Evolutionary conservation across 768 basidiomycete genomes (phyloP).

Genomic region (Mycena amicta): DNA sequence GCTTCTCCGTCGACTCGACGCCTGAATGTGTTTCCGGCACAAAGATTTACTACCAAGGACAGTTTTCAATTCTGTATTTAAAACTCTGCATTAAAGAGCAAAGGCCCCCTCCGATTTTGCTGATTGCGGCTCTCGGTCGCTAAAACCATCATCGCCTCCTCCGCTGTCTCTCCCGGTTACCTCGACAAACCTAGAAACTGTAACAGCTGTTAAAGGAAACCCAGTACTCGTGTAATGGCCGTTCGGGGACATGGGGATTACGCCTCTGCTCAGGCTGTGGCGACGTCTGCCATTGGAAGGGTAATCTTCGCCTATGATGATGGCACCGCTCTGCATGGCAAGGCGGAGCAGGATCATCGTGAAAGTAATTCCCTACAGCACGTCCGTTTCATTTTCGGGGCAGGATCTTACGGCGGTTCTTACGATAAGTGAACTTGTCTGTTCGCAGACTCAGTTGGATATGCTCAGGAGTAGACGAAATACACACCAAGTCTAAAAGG

Average conservation of each 20-base stretch:
- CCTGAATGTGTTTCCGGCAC: too few species aligned
- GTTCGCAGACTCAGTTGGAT: too few species aligned
- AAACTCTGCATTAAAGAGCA: not conserved
- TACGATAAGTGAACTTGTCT: not conserved
- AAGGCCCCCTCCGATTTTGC: not conserved
- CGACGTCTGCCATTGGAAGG: not conserved
- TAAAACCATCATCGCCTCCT: not conserved
- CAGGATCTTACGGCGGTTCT: too few species aligned
- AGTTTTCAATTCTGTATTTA: too few species aligned
- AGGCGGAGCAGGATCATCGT: not conserved
- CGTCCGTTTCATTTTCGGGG: not conserved
- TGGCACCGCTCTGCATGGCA: not conserved
- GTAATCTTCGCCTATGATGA: not conserved
- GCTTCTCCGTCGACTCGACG: too few species aligned
- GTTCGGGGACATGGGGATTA: not conserved
- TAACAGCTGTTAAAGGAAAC: not conserved
- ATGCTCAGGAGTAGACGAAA: not conserved
- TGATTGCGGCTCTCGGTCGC: not conserved
- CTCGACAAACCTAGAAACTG: not conserved
- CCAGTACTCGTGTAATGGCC: not conserved
- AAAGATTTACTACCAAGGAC: too few species aligned
- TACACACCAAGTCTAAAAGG: conserved; percentile 13
- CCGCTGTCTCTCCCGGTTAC: too few species aligned
- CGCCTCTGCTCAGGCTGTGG: not conserved
- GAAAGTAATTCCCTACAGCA: not conserved